Evolutionary conservation across 345 rosid genomes (phyloP).

Genomic region (Psidium guajava): DNA sequence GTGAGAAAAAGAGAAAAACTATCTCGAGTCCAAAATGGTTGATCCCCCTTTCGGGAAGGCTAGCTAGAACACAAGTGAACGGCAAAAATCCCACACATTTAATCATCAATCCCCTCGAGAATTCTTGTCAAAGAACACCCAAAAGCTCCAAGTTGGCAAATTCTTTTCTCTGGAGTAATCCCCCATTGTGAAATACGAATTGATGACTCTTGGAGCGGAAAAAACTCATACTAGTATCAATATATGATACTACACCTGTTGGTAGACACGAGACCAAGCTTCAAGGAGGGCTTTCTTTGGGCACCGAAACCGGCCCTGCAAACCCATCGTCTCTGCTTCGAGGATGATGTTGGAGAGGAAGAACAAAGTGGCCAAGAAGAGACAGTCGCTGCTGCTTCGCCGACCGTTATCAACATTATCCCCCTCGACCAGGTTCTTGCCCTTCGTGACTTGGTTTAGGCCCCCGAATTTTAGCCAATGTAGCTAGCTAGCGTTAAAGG

Average conservation of each 20-base stretch:
- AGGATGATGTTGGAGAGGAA: slow-evolving; percentile 8
- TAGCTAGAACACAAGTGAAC: neutral
- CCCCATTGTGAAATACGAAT: neutral
- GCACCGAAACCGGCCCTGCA: slow-evolving; percentile 22
- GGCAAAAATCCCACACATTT: neutral
- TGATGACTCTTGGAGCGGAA: neutral
- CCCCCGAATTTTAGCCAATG: neutral
- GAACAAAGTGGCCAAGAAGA: slow-evolving; percentile 8
- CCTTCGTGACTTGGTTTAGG: neutral
- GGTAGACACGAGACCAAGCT: slow-evolving; percentile 1
- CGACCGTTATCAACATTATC: slow-evolving; percentile 65
- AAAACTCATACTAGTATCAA: neutral
- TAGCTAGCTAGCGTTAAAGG: neutral
- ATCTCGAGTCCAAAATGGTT: neutral
- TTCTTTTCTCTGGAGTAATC: neutral
- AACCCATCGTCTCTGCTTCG: slow-evolving; percentile 5
- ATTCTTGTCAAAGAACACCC: neutral
- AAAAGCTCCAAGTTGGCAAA: neutral
- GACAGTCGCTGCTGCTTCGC: slow-evolving; percentile 34
- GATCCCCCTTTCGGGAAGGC: neutral
- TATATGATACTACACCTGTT: neutral
- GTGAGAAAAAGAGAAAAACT: neutral
- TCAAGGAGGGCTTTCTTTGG: slow-evolving; percentile 2
- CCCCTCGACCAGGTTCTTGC: neutral
- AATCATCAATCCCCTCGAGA: neutral